Evolutionary conservation across 2,329 filamentous ascomycete species (phyloP).

Genomic region (Calonectria henricotiae): DNA sequence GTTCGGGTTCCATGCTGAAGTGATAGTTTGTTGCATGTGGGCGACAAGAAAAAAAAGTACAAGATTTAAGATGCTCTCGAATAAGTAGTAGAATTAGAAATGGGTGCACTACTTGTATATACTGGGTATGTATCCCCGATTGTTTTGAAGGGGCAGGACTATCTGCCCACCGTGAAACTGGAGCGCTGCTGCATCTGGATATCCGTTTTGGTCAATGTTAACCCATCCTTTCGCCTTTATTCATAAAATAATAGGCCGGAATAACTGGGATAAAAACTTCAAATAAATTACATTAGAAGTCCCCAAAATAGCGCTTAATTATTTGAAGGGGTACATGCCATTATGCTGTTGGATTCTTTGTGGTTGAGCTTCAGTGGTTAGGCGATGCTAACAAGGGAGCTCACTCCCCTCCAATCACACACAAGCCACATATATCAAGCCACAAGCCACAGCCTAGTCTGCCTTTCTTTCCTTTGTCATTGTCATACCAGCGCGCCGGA

Average conservation of each 20-base stretch:
- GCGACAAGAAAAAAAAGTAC: not conserved
- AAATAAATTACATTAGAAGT: no score
- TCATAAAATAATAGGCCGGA: not conserved
- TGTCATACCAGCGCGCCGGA: slow-evolving; percentile 45
- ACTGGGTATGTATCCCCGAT: no score
- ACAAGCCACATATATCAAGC: slow-evolving; percentile 26
- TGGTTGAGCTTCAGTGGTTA: not conserved
- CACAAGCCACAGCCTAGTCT: slow-evolving; percentile 43
- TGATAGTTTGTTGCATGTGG: slow-evolving; percentile 10
- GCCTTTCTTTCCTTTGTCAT: slow-evolving; percentile 49
- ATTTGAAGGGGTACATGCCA: not conserved
- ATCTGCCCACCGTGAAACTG: not conserved
- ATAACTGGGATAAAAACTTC: not conserved
- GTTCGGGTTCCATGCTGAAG: slow-evolving; percentile 4
- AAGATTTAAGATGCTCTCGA: no score
- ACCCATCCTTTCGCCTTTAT: not conserved
- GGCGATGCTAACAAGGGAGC: not conserved
- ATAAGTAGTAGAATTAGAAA: no score
- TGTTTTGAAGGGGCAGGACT: no score
- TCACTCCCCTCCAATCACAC: slow-evolving; percentile 3
- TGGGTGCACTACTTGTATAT: not conserved
- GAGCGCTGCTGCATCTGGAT: not conserved
- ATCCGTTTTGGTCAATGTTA: not conserved
- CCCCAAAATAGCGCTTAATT: not conserved
- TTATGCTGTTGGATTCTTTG: not conserved